These are phyloP conservation scores for Plenodomus tracheiphilus DNA, from an alignment of 2,329 filamentous ascomycete genomes.

Conservation along the genomic window DNA sequence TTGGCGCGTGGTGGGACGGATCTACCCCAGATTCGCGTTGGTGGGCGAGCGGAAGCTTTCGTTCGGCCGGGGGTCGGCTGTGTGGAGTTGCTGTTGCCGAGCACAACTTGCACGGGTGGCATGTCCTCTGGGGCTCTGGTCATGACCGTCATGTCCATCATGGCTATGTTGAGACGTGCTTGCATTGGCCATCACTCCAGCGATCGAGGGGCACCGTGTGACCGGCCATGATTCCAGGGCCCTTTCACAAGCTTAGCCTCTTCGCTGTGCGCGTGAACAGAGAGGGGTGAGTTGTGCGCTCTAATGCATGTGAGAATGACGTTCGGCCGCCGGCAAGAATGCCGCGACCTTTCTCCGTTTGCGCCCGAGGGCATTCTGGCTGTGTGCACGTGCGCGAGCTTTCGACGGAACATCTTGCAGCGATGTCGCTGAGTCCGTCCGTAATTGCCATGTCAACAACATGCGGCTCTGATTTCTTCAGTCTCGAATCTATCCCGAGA, in stretches of 20 bases:
- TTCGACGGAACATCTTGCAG: conserved; percentile 11
- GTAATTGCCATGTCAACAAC: too few relatives aligned
- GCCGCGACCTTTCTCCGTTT: conserved; percentile 22
- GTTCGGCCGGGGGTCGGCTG: conserved; percentile 38
- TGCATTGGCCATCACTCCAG: not conserved
- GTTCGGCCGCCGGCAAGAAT: conserved; percentile 28
- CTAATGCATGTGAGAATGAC: conserved; percentile 42
- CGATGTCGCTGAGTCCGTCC: not conserved
- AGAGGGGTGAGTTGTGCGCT: conserved; percentile 8
- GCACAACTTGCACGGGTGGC: not conserved
- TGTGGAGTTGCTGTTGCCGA: conserved; percentile 16
- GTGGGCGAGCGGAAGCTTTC: conserved; percentile 43
- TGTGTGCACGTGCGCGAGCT: conserved; percentile 23
- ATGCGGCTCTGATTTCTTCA: too few relatives aligned
- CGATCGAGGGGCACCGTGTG: not conserved
- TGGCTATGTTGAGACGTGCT: not conserved
- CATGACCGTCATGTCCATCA: not conserved
- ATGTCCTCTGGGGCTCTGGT: too few relatives aligned
- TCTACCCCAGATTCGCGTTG: conserved; percentile 35
- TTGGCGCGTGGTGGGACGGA: not conserved
- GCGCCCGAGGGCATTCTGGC: conserved; percentile 10
- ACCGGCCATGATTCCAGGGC: not conserved
- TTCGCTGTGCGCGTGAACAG: conserved; percentile 12
- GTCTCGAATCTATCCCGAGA: too few relatives aligned
- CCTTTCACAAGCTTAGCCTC: conserved; percentile 11